Evolutionary conservation across 2,329 filamentous ascomycete genomes (phyloP).

Genomic region (Lecanicillium sp.): DNA sequence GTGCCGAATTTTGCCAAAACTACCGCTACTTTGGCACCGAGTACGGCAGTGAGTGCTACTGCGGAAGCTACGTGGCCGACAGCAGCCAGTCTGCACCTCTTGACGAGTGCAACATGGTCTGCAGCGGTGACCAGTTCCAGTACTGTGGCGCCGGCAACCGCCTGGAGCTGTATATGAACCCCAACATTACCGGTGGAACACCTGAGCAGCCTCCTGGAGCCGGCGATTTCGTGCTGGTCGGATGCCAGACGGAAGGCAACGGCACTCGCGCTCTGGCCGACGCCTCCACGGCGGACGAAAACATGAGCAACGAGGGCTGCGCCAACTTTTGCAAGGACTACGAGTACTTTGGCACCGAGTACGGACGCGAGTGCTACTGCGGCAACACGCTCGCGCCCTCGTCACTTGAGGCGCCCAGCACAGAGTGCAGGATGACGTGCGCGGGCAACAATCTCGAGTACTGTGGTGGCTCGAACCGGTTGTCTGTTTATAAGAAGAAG

Average conservation of each 20-base stretch:
- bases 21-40: slow-evolving; percentile 35
- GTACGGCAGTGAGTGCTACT: slow-evolving; percentile 32
- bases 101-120: slow-evolving; percentile 26
- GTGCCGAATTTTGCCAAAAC: slow-evolving; percentile 24
- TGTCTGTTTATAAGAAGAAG: slow-evolving; percentile 27
- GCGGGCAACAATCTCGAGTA: slow-evolving; percentile 26
- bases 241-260: slow-evolving; percentile 29
- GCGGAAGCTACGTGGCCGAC: slow-evolving; percentile 22
- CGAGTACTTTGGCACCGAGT: slow-evolving; percentile 28
- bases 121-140: slow-evolving; percentile 22
- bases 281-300: slow-evolving; percentile 14
- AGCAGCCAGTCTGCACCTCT: slow-evolving; percentile 19
- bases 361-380: slow-evolving; percentile 29
- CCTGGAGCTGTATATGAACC: slow-evolving; percentile 25
- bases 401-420: slow-evolving; percentile 19
- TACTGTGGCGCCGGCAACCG: slow-evolving; percentile 26
- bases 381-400: slow-evolving; percentile 20
- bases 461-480: slow-evolving; percentile 31
- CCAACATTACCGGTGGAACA: slow-evolving; percentile 15
- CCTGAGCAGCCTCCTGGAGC: slow-evolving; percentile 23
- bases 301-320: slow-evolving; percentile 26
- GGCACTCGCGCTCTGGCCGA: slow-evolving; percentile 23
- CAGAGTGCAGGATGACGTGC: slow-evolving; percentile 34
- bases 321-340: slow-evolving; percentile 22
- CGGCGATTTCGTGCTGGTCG: slow-evolving; percentile 23